phyloP scores from a whole-genome alignment of 1,139 yeast species.

The Scheffersomyces lignicola region DNA sequence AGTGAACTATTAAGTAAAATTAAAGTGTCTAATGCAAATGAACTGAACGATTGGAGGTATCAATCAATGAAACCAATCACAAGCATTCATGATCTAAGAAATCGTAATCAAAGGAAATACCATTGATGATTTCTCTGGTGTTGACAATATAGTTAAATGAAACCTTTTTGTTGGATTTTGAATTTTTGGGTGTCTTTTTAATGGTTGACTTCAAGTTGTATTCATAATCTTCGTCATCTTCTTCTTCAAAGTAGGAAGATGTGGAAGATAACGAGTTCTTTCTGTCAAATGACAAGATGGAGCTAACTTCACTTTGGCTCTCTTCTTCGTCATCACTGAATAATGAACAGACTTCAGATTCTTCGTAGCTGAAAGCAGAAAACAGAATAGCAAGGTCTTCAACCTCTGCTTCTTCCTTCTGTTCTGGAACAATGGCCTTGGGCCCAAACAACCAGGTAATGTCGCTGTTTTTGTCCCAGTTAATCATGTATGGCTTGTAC shows the following conservation, averaged over 20 bases:
- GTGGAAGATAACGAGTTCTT: constrained; percentile 10
- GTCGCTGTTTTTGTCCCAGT: constrained; percentile 47
- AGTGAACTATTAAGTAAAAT: not conserved
- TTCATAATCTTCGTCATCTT: constrained; percentile 8
- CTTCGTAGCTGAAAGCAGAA: not conserved
- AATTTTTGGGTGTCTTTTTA: not conserved
- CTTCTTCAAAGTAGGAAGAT: constrained; percentile 9
- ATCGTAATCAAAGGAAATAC: constrained; percentile 44
- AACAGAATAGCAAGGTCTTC: not conserved
- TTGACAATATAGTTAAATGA: constrained; percentile 42
- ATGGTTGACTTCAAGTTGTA: constrained; percentile 16
- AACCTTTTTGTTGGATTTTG: constrained; percentile 25
- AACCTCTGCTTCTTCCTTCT: constrained; percentile 4
- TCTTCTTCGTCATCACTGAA: constrained; percentile 6
- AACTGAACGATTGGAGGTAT: not conserved
- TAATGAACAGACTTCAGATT: constrained; percentile 5
- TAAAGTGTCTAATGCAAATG: not conserved
- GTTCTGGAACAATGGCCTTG: constrained; percentile 19
- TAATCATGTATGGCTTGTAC: constrained; percentile 35
- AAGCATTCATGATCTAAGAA: constrained; percentile 34
- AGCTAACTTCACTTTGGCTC: constrained; percentile 5
- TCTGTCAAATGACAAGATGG: constrained; percentile 8
- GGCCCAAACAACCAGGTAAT: constrained; percentile 51
- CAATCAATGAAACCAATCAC: constrained; percentile 5
- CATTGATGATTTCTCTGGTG: constrained; percentile 45